Evolutionary conservation across 768 basidiomycete genomes (phyloP).

Genomic region (Candolleomyces eurysporus): DNA sequence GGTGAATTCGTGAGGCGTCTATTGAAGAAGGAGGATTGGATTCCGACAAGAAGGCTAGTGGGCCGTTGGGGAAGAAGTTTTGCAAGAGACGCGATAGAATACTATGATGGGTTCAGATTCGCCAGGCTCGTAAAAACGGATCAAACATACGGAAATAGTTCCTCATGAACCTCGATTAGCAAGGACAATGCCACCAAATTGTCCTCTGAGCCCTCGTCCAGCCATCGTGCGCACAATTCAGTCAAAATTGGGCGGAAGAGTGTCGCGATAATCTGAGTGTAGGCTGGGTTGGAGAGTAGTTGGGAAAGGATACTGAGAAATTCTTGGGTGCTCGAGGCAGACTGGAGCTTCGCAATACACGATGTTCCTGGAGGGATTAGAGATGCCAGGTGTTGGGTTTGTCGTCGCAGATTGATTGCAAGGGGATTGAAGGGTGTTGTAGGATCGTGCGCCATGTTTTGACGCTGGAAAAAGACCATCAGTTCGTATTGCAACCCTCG

Average conservation of each 20-base stretch:
- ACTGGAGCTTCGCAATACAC: constrained; percentile 36
- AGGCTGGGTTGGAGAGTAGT: constrained; percentile 57
- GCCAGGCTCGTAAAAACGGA: constrained; percentile 5
- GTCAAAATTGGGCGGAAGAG: constrained; percentile 75
- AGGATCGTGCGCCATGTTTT: constrained; percentile 8
- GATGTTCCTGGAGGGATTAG: constrained; percentile 40
- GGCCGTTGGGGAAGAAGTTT: constrained; percentile 48
- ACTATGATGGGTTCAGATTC: constrained; percentile 31
- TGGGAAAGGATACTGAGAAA: constrained; percentile 57
- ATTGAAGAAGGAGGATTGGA: constrained; percentile 27
- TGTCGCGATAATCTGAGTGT: constrained; percentile 61
- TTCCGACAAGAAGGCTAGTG: constrained; percentile 46
- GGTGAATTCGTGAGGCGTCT: constrained; percentile 55
- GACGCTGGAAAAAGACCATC: constrained; percentile 10
- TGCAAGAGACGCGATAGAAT: constrained; percentile 53
- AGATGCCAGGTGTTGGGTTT: constrained; percentile 46
- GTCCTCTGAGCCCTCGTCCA: constrained; percentile 52
- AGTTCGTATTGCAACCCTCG: not conserved
- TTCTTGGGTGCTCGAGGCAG: constrained; percentile 35
- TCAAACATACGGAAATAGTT: constrained; percentile 64
- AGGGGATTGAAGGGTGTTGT: constrained; percentile 44
- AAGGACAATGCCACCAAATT: constrained; percentile 55
- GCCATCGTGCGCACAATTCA: constrained; percentile 82
- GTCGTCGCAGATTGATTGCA: constrained; percentile 53
- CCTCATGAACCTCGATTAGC: constrained; percentile 66